Conservation (phyloP, 208 protist genomes). For the Trypanosoma mega region DNA sequence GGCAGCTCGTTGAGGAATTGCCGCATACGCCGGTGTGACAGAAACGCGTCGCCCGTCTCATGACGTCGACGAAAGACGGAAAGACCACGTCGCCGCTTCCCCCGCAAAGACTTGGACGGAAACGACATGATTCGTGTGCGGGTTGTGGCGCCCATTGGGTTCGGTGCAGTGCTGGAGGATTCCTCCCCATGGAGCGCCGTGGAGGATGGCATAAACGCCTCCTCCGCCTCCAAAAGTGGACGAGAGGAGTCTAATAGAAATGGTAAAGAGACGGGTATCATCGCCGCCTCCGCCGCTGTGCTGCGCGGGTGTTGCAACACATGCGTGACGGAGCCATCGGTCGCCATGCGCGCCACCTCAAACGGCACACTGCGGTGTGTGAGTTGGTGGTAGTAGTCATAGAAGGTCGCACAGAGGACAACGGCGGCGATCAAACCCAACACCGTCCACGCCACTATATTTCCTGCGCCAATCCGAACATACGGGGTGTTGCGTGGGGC, state of each 20-base stretch:
- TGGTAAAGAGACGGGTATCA: neutral
- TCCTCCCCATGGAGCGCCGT: too few species aligned
- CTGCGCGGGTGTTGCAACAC: too few species aligned
- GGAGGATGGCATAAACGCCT: too few species aligned
- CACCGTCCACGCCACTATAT: conserved; percentile 14
- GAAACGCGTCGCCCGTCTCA: too few species aligned
- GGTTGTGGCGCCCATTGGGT: too few species aligned
- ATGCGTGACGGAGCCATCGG: conserved; percentile 12
- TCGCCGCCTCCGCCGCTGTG: too few species aligned
- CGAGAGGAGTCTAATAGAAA: neutral
- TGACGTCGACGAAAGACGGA: too few species aligned
- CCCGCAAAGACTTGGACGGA: too few species aligned
- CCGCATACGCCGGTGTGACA: conserved; percentile 20
- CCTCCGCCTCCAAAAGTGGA: conserved; percentile 5
- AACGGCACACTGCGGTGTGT: conserved; percentile 18
- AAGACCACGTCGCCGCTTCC: too few species aligned
- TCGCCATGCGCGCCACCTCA: conserved; percentile 18
- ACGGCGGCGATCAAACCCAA: conserved; percentile 9
- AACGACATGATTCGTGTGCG: too few species aligned
- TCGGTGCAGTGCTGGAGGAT: too few species aligned
- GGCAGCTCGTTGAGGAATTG: conserved; percentile 19
- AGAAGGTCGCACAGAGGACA: conserved; percentile 21
- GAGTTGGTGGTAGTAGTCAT: conserved; percentile 24
- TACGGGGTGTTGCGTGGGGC: neutral
- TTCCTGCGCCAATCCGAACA: neutral